Evolutionary conservation across 495 filamentous ascomycete genomes (phyloP), one percentile per base, ranked within the genome.

Genomic region (Hypoxylon lenormandii): DNA sequence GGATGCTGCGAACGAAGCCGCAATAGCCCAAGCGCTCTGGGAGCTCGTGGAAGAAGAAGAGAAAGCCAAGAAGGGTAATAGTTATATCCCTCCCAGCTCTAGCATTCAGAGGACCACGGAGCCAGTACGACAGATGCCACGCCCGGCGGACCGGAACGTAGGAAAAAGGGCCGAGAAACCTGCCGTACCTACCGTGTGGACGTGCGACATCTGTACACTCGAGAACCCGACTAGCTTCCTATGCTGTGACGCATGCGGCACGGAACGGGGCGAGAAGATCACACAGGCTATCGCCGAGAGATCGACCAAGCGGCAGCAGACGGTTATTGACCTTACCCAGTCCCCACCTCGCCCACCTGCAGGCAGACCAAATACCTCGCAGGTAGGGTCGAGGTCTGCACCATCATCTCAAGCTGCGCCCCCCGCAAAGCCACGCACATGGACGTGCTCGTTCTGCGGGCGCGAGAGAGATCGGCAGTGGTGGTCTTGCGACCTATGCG

Each of bases 21-120:
- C 94, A n/a, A 97, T 97, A 67, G 84, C 92, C 59, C 87, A 93
- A 67, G 94, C 93, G 0, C 85, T 94, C 22, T 92, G 91, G 79
- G 94, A 98, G 55, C 79, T 98, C 8, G 90, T 96, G 2, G 52
- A 76, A 50, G 90, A 94, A 68, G 94, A 97, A 68, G 86, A 90
- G 55, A 86, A 85, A 74, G 63, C 53, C 1, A 90, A 87, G 73
- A 87, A 91, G 60, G 90, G 90, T 3, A 77, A 82, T 18, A 81
- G 80, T 0, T 93, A 92, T 69, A 80, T 92, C 4, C 85, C 86
- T 0, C 86, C 89, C 0, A 68, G 21, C 33, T 26, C 60, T 52
- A 65, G 30, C 11, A 61, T 16, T 28, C 63, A 65, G 16, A 45
- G 16, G 13, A 18, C 16, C 5, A 15, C 16, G n/a, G 22, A 59